A percentile compares a stretch with the other conserved stretches of the same genome.
phyloP scores from a whole-genome alignment of 495 filamentous ascomycete species.

The Lichenothelia convexa region DNA sequence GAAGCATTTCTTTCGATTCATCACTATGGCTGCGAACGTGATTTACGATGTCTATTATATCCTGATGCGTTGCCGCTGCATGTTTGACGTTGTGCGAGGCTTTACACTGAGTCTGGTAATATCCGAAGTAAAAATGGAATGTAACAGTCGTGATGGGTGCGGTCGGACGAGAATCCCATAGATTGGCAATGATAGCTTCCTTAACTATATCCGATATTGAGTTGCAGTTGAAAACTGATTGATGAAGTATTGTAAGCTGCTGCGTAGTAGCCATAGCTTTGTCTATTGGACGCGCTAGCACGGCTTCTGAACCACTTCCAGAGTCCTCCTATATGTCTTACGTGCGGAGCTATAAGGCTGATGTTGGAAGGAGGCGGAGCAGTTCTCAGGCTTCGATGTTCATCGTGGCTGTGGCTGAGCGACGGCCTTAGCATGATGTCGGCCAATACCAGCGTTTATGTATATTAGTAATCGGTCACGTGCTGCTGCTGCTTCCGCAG shows the following conservation, averaged over 20 bases:
- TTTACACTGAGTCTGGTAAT: background rate
- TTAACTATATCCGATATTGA: background rate
- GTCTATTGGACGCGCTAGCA: background rate
- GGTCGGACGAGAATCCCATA: background rate
- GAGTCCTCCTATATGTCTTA: background rate
- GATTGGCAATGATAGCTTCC: background rate
- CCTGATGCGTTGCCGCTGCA: background rate
- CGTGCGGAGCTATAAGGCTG: background rate
- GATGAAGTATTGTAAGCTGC: background rate
- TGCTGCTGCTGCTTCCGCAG: background rate
- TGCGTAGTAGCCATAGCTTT: background rate
- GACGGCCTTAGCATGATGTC: no score
- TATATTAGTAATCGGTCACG: background rate
- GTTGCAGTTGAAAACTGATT: background rate
- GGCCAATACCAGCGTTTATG: background rate
- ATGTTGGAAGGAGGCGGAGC: background rate
- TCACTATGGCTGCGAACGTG: background rate
- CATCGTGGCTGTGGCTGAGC: no score
- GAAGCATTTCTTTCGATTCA: background rate
- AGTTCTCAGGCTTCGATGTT: background rate
- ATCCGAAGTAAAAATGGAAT: background rate
- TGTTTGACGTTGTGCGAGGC: background rate
- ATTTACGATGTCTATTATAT: background rate
- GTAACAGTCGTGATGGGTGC: background rate
- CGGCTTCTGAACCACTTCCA: background rate